Conservation (phyloP, 192 early-diverging fungal genomes). For the Coemansia sp. region DNA sequence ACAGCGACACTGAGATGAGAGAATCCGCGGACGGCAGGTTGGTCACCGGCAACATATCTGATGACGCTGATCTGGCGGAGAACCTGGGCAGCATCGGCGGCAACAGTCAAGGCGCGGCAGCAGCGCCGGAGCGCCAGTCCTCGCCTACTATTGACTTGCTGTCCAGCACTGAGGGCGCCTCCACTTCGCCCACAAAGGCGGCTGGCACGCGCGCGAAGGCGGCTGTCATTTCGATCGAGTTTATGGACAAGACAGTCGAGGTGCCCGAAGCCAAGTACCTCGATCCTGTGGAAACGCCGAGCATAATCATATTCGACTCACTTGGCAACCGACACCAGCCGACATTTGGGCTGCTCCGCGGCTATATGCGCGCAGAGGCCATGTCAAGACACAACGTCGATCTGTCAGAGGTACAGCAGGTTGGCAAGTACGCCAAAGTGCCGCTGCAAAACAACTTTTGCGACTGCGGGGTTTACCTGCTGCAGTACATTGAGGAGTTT, state of each 20-base stretch:
- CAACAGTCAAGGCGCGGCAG: too few relatives aligned
- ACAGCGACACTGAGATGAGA: slow-evolving; percentile 15
- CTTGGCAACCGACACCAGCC: slow-evolving; percentile 39
- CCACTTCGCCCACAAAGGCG: neutral
- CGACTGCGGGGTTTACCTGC: slow-evolving; percentile 87
- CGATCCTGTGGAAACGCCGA: slow-evolving; percentile 16
- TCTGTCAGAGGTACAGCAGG: slow-evolving; percentile 8
- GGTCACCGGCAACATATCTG: neutral
- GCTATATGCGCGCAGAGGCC: slow-evolving; percentile 57
- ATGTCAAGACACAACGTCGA: slow-evolving; percentile 45
- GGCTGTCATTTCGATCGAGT: slow-evolving; percentile 5
- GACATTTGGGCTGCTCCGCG: slow-evolving; percentile 37
- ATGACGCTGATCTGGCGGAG: neutral
- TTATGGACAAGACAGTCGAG: slow-evolving; percentile 10
- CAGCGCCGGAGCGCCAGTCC: too few relatives aligned
- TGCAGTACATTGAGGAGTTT: slow-evolving; percentile 74
- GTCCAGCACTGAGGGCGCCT: too few relatives aligned
- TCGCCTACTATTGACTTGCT: neutral
- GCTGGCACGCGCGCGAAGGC: neutral
- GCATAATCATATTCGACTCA: slow-evolving; percentile 45
- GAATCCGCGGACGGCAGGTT: slow-evolving; percentile 12
- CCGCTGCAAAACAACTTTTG: slow-evolving; percentile 74
- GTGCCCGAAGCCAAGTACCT: slow-evolving; percentile 15
- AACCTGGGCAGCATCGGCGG: neutral
- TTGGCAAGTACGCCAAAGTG: slow-evolving; percentile 62